Base-by-base conservation (phyloP, 257 asterid species). In the Parsonsia alboflavescens region DNA sequence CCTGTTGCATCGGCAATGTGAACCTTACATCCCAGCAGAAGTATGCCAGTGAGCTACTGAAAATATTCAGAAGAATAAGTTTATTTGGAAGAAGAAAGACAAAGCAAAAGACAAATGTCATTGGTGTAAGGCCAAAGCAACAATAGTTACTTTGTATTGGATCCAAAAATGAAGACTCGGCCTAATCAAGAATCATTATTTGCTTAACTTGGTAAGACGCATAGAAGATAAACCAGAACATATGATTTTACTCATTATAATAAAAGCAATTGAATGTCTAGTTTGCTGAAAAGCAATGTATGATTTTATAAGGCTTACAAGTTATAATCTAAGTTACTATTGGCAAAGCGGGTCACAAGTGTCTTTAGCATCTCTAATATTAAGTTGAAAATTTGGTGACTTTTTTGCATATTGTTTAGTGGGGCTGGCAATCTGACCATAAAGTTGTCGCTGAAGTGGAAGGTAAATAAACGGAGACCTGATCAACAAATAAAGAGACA, bases 1-100 rank as follows among this genome's bases (percentile, higher is more conserved):
- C 81, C 53, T 77, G 84, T 68, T 86, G 93, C 78, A 81, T 89
- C 45, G 92, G 89, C 67, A 81, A 82, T 53, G 85, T 91, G 78
- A 86, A 76, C 76, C 83, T 89, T n/a, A 76, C 86, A 22, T 80
- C 96, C 2, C 92, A 88, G 53, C 79, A 84, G 57, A 86, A 84
- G 57, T 86, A 81, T 24, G 93, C 86, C 4, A 82, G 75, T 62
- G 82, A 80, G 80, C 61, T 91, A 65, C 82, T 89, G 13, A 88
- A 83, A 79, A 74, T 88, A 33, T 77, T 91, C 15, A 78, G 71
- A 65, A 83, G 84, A 76, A 78, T 91, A 46, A 82, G 77, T 67
- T 73, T 89, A 79, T 80, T 91, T 46, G 83, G 90, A 46, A 81
- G 83, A 80, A 88, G 89, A 42, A 85, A 86, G 79, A 59, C 93